A percentile compares a stretch with the other conserved stretches of the same genome.
Conservation (phyloP, 2,329 filamentous ascomycete species). For the Aspergillus udagawae region DNA sequence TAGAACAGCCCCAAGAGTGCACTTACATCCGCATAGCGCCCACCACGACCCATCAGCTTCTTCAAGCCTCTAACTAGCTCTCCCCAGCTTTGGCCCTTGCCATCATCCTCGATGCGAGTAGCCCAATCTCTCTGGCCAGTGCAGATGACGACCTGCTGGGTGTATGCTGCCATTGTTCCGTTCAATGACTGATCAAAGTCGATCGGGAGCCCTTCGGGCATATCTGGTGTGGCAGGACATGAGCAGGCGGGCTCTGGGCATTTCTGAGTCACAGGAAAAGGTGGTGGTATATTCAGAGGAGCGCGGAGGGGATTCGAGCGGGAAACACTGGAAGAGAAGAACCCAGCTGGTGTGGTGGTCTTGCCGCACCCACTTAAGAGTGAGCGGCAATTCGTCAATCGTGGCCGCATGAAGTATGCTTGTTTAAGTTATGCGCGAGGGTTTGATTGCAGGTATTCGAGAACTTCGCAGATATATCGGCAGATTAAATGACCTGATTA, state of each 20-base stretch:
- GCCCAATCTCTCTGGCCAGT: slow-evolving; percentile 78
- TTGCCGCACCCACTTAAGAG: slow-evolving; percentile 14
- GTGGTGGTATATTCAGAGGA: slow-evolving; percentile 35
- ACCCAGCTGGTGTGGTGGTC: slow-evolving; percentile 9
- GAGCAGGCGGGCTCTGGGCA: slow-evolving; percentile 75
- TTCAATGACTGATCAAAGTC: slow-evolving; percentile 67
- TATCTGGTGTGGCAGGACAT: slow-evolving; percentile 68
- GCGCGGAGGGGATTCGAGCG: slow-evolving; percentile 18
- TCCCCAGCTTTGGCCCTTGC: slow-evolving; percentile 46
- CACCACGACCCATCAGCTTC: slow-evolving; percentile 60
- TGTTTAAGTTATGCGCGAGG: neutral
- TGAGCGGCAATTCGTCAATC: slow-evolving; percentile 2
- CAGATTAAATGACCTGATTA: neutral
- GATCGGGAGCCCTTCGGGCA: slow-evolving; percentile 68
- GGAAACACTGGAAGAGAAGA: slow-evolving; percentile 20
- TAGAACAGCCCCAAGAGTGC: neutral
- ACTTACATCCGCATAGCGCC: slow-evolving; percentile 59
- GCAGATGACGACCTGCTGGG: slow-evolving; percentile 78
- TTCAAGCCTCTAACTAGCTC: slow-evolving; percentile 64
- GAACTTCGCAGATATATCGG: neutral
- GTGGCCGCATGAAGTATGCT: slow-evolving; percentile 12
- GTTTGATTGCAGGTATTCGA: neutral
- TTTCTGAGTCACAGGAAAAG: slow-evolving; percentile 46
- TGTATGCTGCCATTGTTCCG: slow-evolving; percentile 72
- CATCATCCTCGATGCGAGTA: slow-evolving; percentile 79